Conservation (phyloP, 1,139 yeast genomes). For the Pichia sp. region DNA sequence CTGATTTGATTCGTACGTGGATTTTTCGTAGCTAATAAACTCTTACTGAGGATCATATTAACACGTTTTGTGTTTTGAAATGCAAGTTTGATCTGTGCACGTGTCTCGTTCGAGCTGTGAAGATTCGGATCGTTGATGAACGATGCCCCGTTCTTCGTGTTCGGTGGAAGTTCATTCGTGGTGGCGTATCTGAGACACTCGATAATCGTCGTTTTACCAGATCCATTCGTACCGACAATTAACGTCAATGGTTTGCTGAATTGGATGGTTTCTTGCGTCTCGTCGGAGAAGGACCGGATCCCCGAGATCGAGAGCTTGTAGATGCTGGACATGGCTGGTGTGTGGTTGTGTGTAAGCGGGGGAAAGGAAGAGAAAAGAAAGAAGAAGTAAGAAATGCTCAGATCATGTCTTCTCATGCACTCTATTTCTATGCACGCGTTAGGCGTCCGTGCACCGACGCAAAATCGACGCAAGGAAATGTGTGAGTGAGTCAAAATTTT, state of each 20-base stretch:
- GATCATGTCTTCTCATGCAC: no score
- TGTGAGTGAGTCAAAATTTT: no score
- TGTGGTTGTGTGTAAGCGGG: not conserved
- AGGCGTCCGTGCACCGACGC: no score
- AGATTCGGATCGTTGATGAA: slow-evolving; percentile 92
- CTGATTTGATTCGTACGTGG: slow-evolving; percentile 54
- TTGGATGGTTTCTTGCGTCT: slow-evolving; percentile 79
- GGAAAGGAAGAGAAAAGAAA: not conserved
- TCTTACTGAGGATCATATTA: slow-evolving; percentile 83
- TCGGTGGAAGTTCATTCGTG: slow-evolving; percentile 95
- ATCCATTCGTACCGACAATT: slow-evolving; percentile 95
- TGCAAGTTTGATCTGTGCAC: slow-evolving; percentile 89
- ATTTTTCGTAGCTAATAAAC: slow-evolving; percentile 69
- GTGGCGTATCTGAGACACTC: slow-evolving; percentile 94
- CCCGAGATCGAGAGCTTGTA: slow-evolving; percentile 86
- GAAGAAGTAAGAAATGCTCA: no score
- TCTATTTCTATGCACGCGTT: no score
- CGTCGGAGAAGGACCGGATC: slow-evolving; percentile 84
- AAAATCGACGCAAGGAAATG: no score
- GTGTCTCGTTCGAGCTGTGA: slow-evolving; percentile 70
- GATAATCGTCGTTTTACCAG: slow-evolving; percentile 97
- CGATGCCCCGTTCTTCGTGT: slow-evolving; percentile 87
- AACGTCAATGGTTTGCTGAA: slow-evolving; percentile 90
- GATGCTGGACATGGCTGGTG: slow-evolving; percentile 49
- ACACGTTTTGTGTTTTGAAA: slow-evolving; percentile 72